Conservation (phyloP, 345 rosid genomes). For the Anastatica hierochuntica region DNA sequence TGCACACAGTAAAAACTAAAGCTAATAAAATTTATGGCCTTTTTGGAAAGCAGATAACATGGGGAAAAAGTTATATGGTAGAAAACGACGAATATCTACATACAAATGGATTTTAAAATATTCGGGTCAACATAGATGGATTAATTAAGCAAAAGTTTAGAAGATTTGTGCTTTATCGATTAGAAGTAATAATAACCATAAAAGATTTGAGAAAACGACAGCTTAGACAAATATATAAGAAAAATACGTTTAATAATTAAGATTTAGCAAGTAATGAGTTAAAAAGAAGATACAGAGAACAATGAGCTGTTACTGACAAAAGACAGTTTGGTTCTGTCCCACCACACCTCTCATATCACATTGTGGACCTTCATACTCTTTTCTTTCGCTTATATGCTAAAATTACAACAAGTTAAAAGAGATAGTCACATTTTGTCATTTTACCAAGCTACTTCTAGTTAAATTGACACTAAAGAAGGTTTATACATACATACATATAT, state of each 20-base stretch:
- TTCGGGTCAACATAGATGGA: no score
- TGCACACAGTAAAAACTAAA: no score
- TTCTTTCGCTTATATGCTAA: neutral
- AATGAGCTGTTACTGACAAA: conserved; percentile 32
- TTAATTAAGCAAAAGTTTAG: neutral
- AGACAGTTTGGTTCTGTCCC: conserved; percentile 23
- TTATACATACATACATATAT: no score
- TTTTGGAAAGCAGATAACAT: conserved; percentile 4
- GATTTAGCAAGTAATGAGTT: neutral
- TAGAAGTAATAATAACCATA: conserved; percentile 11
- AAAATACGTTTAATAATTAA: neutral
- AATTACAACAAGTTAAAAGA: no score
- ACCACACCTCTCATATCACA: conserved; percentile 21
- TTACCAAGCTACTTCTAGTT: no score
- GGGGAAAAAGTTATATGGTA: conserved; percentile 3
- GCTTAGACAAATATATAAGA: conserved; percentile 4
- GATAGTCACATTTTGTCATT: no score
- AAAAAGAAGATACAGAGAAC: conserved; percentile 24
- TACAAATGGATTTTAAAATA: no score
- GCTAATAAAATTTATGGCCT: no score
- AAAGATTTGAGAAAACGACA: conserved; percentile 18
- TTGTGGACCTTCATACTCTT: conserved; percentile 5
- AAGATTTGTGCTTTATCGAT: conserved; percentile 13
- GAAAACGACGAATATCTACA: conserved; percentile 16
- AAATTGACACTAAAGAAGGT: no score